Percentiles rank a stretch among this genome's conserved stretches.
Evolutionary conservation across 768 basidiomycete species (phyloP).

Genomic region (Phallus indusiatus): DNA sequence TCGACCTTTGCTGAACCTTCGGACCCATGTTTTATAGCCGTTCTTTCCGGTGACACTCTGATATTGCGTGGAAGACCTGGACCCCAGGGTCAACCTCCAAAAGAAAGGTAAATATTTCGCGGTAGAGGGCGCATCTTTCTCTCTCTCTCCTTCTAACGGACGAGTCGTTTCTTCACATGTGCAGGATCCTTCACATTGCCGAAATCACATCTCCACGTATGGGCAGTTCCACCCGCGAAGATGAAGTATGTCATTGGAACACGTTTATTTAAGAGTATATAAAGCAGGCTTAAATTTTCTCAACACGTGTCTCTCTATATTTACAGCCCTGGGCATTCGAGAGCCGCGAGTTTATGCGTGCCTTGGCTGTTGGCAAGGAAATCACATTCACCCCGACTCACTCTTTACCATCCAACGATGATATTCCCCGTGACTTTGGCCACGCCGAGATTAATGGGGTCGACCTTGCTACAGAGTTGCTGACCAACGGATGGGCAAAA

Average conservation of each 20-base stretch:
- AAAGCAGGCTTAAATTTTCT: constrained; percentile 2
- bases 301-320: constrained; percentile 6
- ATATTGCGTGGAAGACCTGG: constrained; percentile 70
- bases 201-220: constrained; percentile 79
- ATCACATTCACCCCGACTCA: constrained; percentile 78
- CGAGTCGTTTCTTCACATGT: background rate
- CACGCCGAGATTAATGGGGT: constrained; percentile 60
- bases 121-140: background rate
- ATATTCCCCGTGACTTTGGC: constrained; percentile 71
- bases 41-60: constrained; percentile 84
- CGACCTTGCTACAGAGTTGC: constrained; percentile 67
- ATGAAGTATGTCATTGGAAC: constrained; percentile 55
- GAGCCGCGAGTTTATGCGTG: constrained; percentile 84
- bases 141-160: no score
- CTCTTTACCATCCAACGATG: constrained; percentile 63
- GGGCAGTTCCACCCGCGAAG: constrained; percentile 75
- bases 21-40: constrained; percentile 43
- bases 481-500: constrained; percentile 89
- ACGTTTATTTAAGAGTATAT: background rate
- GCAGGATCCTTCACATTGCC: constrained; percentile 80
- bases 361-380: constrained; percentile 82
- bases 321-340: constrained; percentile 82
- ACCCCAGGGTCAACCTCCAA: constrained; percentile 78
- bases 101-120: constrained; percentile 63
- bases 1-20: constrained; percentile 16